Evolutionary conservation across 257 asterid species (phyloP), one percentile per base, ranked within the genome.

Genomic region (Nicotiana knightiana): DNA sequence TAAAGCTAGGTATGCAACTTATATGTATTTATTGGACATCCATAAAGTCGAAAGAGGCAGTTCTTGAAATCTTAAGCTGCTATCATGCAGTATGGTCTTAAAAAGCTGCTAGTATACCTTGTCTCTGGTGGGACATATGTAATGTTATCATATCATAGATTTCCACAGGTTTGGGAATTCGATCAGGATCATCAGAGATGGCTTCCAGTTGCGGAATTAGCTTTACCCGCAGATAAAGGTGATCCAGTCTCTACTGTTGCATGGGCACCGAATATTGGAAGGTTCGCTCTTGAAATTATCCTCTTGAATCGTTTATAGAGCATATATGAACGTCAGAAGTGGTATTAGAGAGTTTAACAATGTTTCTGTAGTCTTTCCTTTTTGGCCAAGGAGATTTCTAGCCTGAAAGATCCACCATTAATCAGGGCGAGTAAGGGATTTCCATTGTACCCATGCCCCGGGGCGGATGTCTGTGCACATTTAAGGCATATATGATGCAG

Each of bases 171-270:
- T 79, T 95, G 99, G 99, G 98, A 95, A 88, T 95, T 93, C 83
- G 98, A 95, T 84, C 88, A 90, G 87, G 97, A 91, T 88, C 99
- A 95, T 90, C 99, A 93, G 82, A 90, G 99, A 87, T 95, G 98
- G 98, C 97, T 93, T 87, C 99, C 99, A 55, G 99, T 95, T 86
- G 99, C 98, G 67, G 99, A 95, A 88, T 96, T 95, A 88, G 91
- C 98, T 84, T 86, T 85, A 83, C 90, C 96, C 0, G 93, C 87
- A 83, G 94, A 95, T 84, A 90, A 89, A 87, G 87, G 83, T 67
- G 96, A 92, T 84, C 90, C 86, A 76, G 97, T 95, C 83, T 83
- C 81, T 81, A 84, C 93, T 43, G 97, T 95, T 87, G 91, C 97
- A 68, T 95, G 97, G 98, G 94, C 98, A 37, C 97, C 97, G 58